These are phyloP conservation scores for Umbelopsis sp. DNA, from an alignment of 192 early-diverging fungal genomes.

Conservation along the genomic window DNA sequence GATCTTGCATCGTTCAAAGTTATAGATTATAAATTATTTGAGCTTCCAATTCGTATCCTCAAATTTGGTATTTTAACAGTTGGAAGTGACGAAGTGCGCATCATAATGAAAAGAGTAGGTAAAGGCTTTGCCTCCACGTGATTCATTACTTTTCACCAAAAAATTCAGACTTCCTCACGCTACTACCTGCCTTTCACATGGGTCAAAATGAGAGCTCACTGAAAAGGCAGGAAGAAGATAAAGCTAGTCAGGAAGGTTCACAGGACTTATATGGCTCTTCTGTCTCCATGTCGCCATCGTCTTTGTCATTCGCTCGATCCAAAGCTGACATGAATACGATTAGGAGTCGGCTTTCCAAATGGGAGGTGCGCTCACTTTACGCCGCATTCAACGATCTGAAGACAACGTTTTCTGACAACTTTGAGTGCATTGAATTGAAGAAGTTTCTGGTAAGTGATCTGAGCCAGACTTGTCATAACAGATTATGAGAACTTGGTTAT, in stretches of 20 bases:
- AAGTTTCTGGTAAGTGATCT: slow-evolving; percentile 27
- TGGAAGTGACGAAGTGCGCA: too few species aligned
- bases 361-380: neutral
- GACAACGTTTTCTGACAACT: slow-evolving; percentile 21
- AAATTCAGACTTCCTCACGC: neutral
- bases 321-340: neutral
- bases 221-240: neutral
- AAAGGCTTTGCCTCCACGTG: too few species aligned
- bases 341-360: slow-evolving; percentile 9
- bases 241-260: neutral
- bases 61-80: too few species aligned
- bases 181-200: neutral
- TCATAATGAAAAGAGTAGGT: too few species aligned
- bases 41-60: too few species aligned
- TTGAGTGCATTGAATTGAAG: slow-evolving; percentile 32
- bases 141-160: too few species aligned
- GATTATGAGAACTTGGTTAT: neutral
- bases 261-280: neutral
- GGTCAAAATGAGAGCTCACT: slow-evolving; percentile 11
- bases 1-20: too few species aligned
- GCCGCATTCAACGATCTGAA: slow-evolving; percentile 16
- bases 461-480: neutral
- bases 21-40: too few species aligned
- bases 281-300: neutral
- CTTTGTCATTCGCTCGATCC: neutral